phyloP scores from a whole-genome alignment of 192 early-diverging fungal species.

The Coemansia sp. region DNA sequence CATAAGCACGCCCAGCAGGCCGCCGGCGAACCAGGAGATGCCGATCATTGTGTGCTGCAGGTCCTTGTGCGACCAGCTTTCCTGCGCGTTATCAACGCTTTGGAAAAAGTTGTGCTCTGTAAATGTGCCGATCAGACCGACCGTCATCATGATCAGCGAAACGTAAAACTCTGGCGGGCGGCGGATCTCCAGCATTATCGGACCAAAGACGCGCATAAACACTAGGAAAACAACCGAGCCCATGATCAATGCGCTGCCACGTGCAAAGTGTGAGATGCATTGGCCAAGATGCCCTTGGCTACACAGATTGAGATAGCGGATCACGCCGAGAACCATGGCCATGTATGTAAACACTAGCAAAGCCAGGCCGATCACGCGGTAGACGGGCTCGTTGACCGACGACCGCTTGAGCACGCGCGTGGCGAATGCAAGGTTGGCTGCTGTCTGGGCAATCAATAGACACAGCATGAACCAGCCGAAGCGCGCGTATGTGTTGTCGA shows the following conservation, averaged over 20 bases:
- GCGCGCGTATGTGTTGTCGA: slow-evolving; percentile 58
- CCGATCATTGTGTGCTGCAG: slow-evolving; percentile 69
- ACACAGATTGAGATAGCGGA: slow-evolving; percentile 60
- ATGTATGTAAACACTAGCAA: slow-evolving; percentile 60
- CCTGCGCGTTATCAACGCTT: slow-evolving; percentile 4
- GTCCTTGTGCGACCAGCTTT: slow-evolving; percentile 63
- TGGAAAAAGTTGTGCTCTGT: slow-evolving; percentile 67
- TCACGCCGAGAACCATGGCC: slow-evolving; percentile 65
- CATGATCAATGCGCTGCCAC: slow-evolving; percentile 61
- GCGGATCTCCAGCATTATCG: slow-evolving; percentile 46
- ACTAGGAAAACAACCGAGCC: slow-evolving; percentile 56
- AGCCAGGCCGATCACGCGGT: slow-evolving; percentile 45
- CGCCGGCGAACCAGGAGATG: slow-evolving; percentile 64
- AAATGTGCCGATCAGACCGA: slow-evolving; percentile 66
- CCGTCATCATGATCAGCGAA: slow-evolving; percentile 58
- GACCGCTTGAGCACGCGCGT: slow-evolving; percentile 34
- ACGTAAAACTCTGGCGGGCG: slow-evolving; percentile 65
- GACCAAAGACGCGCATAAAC: slow-evolving; percentile 56
- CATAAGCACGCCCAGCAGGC: slow-evolving; percentile 57
- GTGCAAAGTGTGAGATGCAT: slow-evolving; percentile 70
- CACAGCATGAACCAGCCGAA: slow-evolving; percentile 62
- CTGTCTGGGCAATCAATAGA: slow-evolving; percentile 50
- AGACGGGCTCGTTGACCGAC: slow-evolving; percentile 29
- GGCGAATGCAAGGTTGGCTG: slow-evolving; percentile 47
- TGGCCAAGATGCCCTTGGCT: slow-evolving; percentile 64